phyloP scores from a whole-genome alignment of 768 basidiomycete genomes.

The Gyrodon lividus region DNA sequence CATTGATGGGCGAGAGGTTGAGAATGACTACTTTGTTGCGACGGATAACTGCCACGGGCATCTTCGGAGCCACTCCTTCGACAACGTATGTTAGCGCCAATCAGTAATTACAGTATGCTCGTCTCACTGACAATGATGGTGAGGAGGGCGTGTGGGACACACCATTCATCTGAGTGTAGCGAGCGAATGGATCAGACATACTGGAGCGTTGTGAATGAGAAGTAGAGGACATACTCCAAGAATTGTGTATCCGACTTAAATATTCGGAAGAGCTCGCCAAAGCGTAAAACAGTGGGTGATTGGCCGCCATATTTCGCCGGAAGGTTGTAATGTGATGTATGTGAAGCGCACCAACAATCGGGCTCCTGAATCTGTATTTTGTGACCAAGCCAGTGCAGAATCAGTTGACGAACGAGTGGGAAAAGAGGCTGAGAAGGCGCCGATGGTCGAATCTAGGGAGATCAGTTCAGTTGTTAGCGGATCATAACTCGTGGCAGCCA shows the following conservation, averaged over 20 bases:
- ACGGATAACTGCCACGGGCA: too few relatives aligned
- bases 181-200: slow-evolving; percentile 8
- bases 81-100: slow-evolving; percentile 7
- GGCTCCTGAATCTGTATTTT: slow-evolving; percentile 7
- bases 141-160: background rate
- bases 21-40: background rate
- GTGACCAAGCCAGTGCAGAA: background rate
- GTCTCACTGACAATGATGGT: slow-evolving; percentile 12
- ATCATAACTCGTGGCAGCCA: slow-evolving; percentile 16
- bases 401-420: background rate
- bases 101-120: background rate
- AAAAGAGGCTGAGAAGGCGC: background rate
- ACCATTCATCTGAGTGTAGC: background rate
- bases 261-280: background rate
- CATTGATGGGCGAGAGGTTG: background rate
- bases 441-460: background rate
- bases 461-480: background rate
- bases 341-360: background rate
- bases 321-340: background rate
- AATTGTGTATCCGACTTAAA: slow-evolving; percentile 4
- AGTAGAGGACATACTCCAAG: background rate
- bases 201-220: background rate
- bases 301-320: slow-evolving; percentile 11
- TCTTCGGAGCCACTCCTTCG: slow-evolving; percentile 2
- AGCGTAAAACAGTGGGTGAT: slow-evolving; percentile 1